A percentile compares a stretch with the other conserved stretches of the same genome.
phyloP scores from a whole-genome alignment of 805 yeast genomes.

The Alloascoidea hylecoeti region DNA sequence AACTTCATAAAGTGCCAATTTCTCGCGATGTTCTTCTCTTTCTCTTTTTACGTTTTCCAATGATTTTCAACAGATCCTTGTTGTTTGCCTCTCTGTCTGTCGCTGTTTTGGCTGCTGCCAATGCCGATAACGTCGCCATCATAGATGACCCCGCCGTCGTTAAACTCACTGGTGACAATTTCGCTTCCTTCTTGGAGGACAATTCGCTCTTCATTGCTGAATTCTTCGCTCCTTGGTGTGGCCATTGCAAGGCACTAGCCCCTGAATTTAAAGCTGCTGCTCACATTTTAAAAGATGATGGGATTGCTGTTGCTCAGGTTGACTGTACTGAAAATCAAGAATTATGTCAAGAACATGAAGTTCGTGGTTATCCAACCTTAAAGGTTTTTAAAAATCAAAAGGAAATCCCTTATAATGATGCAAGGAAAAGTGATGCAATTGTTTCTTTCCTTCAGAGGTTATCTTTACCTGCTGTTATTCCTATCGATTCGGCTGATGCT shows the following conservation, averaged over 20 bases:
- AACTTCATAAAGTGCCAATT: too few relatives aligned
- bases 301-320: slow-evolving; percentile 65
- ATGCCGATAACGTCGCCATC: slow-evolving; percentile 5
- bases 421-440: slow-evolving; percentile 71
- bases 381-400: slow-evolving; percentile 41
- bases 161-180: slow-evolving; percentile 27
- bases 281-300: slow-evolving; percentile 39
- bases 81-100: too few relatives aligned
- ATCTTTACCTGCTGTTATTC: slow-evolving; percentile 61
- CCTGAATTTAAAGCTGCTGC: slow-evolving; percentile 74
- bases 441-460: slow-evolving; percentile 68
- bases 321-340: slow-evolving; percentile 74
- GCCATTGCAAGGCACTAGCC: slow-evolving; percentile 78
- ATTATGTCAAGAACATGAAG: slow-evolving; percentile 50
- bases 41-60: too few relatives aligned
- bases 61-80: too few relatives aligned
- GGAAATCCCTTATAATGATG: slow-evolving; percentile 65
- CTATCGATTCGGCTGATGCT: slow-evolving; percentile 29
- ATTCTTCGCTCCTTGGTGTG: slow-evolving; percentile 98
- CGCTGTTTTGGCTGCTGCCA: too few relatives aligned
- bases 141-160: slow-evolving; percentile 15
- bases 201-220: slow-evolving; percentile 38
- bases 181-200: background rate
- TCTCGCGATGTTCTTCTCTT: too few relatives aligned
- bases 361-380: slow-evolving; percentile 77